Evolutionary conservation across 1,139 yeast genomes (phyloP), one percentile per base, ranked within the genome.

Genomic region (Diutina sp.): DNA sequence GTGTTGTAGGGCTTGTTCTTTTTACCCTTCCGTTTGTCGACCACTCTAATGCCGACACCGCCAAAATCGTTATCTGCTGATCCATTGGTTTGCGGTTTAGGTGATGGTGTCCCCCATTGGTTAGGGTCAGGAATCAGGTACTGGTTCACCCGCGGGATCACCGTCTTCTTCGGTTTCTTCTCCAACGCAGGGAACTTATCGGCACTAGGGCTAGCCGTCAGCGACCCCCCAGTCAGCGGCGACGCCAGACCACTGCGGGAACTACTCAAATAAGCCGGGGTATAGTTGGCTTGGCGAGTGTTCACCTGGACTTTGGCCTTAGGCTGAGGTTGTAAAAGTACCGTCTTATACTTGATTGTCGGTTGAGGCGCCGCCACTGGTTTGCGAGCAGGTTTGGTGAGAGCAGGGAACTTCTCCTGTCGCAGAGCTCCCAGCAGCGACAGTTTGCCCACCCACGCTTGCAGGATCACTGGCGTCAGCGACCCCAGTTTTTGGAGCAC

Each of bases 181-280:
- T 70, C 73, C 56, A 76, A 68, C 2, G 74, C 70, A 1, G 80
- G 80, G 59, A 75, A 76, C 59, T 73, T 73, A 46, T 32, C 30
- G n/a, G 21, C 21, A n/a, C n/a, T 12, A 11, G 32, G 47, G 2
- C 38, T 28, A 6, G 52, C 30, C 32, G 25, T 4, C 41, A 29
- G 41, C 29, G 28, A 14, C 6, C n/a, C n/a, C 25, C n/a, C 14
- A 6, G 21, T 38, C 32, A n/a, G 35, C 41, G 48, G 46, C 6
- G 35, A 28, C 8, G 55, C 25, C 55, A 38, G 41, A 6, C 38
- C 18, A 47, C 28, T 32, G 16, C 51, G 51, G 12, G 35, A 21
- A 8, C 30, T 9, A 8, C 30, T 9, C n/a, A 44, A 44, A 12
- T 35, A 29, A n/a, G 38, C 6, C 28, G 47, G 55, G 44, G 41